Conservation (phyloP, 1,139 yeast species). For the Sugiyamaella grinbergsii region DNA sequence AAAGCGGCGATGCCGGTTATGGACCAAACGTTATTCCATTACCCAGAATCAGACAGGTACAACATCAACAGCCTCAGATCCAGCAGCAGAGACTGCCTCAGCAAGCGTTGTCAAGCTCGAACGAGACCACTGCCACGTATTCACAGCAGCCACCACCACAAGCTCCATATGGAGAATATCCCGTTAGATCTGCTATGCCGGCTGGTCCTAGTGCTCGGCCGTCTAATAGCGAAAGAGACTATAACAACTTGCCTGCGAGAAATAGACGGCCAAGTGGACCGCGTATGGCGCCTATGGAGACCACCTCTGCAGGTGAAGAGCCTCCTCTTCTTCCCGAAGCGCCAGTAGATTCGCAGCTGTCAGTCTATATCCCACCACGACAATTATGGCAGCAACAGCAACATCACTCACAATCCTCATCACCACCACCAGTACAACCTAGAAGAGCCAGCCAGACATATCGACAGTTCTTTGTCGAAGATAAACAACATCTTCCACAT, state of each 20-base stretch:
- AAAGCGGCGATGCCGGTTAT: conserved; percentile 33
- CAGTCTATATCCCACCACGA: conserved; percentile 18
- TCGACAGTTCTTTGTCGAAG: conserved; percentile 24
- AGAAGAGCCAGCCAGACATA: conserved; percentile 16
- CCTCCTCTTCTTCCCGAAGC: conserved; percentile 6
- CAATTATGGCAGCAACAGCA: conserved; percentile 20
- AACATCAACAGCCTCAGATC: conserved; percentile 22
- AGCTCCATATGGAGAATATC: conserved; percentile 9
- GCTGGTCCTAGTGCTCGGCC: neutral
- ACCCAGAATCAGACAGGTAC: conserved; percentile 32
- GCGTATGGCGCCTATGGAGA: conserved; percentile 18
- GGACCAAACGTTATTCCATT: conserved; percentile 41
- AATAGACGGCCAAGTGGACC: conserved; percentile 29
- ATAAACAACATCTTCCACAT: conserved; percentile 7
- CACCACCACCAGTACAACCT: conserved; percentile 4
- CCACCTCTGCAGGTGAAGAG: neutral
- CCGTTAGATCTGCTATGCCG: too few species aligned
- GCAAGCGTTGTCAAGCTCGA: neutral
- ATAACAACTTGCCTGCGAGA: conserved; percentile 4
- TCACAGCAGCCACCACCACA: conserved; percentile 9
- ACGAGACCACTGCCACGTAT: conserved; percentile 1
- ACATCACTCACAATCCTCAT: conserved; percentile 9
- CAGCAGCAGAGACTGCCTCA: conserved; percentile 15
- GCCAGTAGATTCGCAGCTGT: neutral
- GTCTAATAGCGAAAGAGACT: neutral